phyloP scores from a whole-genome alignment of 345 rosid species.

The Aegle marmelos region DNA sequence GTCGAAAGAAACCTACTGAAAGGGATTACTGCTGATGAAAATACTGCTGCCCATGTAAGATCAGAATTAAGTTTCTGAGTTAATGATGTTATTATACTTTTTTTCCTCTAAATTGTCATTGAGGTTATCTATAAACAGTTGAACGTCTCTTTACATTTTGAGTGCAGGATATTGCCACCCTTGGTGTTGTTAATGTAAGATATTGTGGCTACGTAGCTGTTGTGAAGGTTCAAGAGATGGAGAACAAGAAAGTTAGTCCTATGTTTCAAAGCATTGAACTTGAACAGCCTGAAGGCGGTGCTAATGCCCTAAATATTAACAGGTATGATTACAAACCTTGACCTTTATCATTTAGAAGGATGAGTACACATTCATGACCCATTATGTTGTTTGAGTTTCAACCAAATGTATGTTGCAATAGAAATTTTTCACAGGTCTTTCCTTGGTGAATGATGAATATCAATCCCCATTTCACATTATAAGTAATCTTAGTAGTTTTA shows the following conservation, averaged over 20 bases:
- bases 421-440: not conserved
- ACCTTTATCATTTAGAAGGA: not conserved
- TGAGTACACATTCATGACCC: not conserved
- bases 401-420: not conserved
- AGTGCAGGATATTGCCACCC: slow-evolving; percentile 74
- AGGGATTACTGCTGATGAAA: slow-evolving; percentile 97
- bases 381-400: not conserved
- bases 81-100: slow-evolving; percentile 4
- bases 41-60: slow-evolving; percentile 93
- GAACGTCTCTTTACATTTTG: slow-evolving; percentile 22
- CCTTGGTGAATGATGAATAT: not conserved
- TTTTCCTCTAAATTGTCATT: not conserved
- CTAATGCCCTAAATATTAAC: slow-evolving; percentile 93
- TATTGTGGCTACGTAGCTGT: slow-evolving; percentile 80
- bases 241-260: slow-evolving; percentile 41
- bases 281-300: slow-evolving; percentile 97
- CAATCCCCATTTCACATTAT: not conserved
- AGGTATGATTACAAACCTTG: slow-evolving; percentile 46
- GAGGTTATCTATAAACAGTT: not conserved
- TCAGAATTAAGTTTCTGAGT: slow-evolving; percentile 21
- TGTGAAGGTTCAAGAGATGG: slow-evolving; percentile 66
- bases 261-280: slow-evolving; percentile 62
- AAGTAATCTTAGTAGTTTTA: not conserved
- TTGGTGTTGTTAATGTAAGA: slow-evolving; percentile 78
- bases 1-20: slow-evolving; percentile 81